Conservation (phyloP, 2,329 filamentous ascomycete species). For the Colletotrichum gigasporum region DNA sequence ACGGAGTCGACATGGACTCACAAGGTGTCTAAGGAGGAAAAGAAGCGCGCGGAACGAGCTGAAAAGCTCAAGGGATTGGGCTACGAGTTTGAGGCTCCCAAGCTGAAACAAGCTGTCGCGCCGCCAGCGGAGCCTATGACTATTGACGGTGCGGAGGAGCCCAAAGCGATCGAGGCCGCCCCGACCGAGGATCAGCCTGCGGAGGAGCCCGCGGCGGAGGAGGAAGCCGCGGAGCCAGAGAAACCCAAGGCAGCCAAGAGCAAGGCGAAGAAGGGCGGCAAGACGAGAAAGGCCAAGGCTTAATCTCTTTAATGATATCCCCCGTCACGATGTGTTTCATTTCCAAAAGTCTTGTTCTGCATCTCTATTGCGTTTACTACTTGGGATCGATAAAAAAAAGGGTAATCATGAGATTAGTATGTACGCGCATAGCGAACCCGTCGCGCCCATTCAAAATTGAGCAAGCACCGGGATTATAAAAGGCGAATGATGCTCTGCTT, state of each 20-base stretch:
- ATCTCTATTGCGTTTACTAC: not conserved
- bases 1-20: conserved; percentile 82
- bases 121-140: conserved; percentile 47
- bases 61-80: conserved; percentile 82
- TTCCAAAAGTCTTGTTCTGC: conserved; percentile 4
- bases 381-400: not conserved
- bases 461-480: conserved; percentile 69
- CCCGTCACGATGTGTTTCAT: conserved; percentile 2
- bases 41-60: conserved; percentile 73
- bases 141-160: conserved; percentile 43
- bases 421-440: conserved; percentile 72
- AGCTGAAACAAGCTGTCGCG: conserved; percentile 67
- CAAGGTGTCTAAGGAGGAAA: conserved; percentile 77
- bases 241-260: conserved; percentile 39
- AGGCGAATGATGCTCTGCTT: conserved; percentile 65
- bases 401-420: conserved; percentile 41
- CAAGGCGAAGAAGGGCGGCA: conserved; percentile 42
- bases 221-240: conserved; percentile 38
- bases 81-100: conserved; percentile 83
- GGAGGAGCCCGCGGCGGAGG: conserved; percentile 42
- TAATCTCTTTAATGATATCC: conserved; percentile 37
- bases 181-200: conserved; percentile 48
- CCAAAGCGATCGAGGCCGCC: conserved; percentile 43
- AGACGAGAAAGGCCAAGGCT: conserved; percentile 46
- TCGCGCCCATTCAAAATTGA: conserved; percentile 55